Evolutionary conservation across 2,329 filamentous ascomycete species (phyloP), one percentile per base, ranked within the genome.

Genomic region (Aspergillus sp.): DNA sequence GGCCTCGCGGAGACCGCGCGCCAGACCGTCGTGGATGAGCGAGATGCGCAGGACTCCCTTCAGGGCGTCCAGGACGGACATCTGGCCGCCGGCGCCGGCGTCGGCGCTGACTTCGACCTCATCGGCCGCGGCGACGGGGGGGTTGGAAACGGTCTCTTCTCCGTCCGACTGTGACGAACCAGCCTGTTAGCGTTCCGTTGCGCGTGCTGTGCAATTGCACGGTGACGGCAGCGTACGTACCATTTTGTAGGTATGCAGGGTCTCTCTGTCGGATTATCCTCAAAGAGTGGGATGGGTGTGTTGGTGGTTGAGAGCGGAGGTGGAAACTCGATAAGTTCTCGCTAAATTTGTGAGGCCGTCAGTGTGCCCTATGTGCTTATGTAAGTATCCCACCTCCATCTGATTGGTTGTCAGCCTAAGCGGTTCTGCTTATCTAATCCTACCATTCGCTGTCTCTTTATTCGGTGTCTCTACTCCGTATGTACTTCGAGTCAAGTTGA

Each of bases 31-130:
- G 88, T 99, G 93, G 88, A 97, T 97, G 71, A 99, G 89, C 63
- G 94, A 88, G 76, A 97, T 89, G 85, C 96, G 96, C 76, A 99
- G 86, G 65, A 97, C 94, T 77, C 94, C 94, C 87, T 99, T 99
- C 73, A 99, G 89, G 69, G 94, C 94, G 73, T 99, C 94, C 69
- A 97, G 87, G 72, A 97, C 92, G 76, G 89, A 92, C 92, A 99
- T 97, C 84, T 91, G 70, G 63, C 76, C 74, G 73, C 56, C 55
- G 47, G 82, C 82, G 76, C 86, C 78, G 76, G 88, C 88, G 82
- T 96, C 92, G 79, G 89, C 91, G 75, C 88, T 88, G 76, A 97
- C 91, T 81, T 97, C 93, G 79, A 97, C 92, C 84, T 97, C 94
- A 70, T 87, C 84, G 72, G 82, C 91, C 75, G 89, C 88, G 60